A percentile compares a stretch with the other conserved stretches of the same genome.
phyloP scores from a whole-genome alignment of 345 rosid species.

The Sisymbrium altissimum region DNA sequence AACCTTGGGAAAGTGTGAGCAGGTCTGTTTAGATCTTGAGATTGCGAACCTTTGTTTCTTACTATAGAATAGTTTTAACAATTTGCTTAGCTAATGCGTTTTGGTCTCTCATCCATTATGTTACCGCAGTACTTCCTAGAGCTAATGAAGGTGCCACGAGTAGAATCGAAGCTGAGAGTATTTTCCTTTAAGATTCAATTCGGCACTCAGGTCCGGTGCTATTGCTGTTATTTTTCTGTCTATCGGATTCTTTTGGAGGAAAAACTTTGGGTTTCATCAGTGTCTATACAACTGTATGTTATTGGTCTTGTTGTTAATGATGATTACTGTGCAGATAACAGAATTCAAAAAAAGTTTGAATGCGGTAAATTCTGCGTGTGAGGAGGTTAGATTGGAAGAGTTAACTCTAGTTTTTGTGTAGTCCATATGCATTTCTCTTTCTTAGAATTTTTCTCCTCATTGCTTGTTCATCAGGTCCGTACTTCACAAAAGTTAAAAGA shows the following conservation, averaged over 20 bases:
- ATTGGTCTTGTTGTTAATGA: conserved; percentile 5
- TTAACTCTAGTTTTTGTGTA: conserved; percentile 8
- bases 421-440: conserved; percentile 4
- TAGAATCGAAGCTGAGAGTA: conserved; percentile 91
- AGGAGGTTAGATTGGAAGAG: conserved; percentile 57
- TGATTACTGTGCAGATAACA: conserved; percentile 46
- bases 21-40: conserved; percentile 49
- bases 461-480: conserved; percentile 61
- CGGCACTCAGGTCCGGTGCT: conserved; percentile 81
- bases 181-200: conserved; percentile 97
- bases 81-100: neutral
- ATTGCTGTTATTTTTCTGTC: conserved; percentile 17
- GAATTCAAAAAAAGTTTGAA: conserved; percentile 87
- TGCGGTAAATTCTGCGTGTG: conserved; percentile 84
- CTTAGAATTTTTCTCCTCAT: conserved; percentile 5
- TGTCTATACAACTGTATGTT: neutral
- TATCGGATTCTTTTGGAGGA: conserved; percentile 16
- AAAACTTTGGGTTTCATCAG: neutral
- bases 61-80: neutral
- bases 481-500: conserved; percentile 78
- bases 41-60: conserved; percentile 7
- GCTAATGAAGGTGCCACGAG: conserved; percentile 98
- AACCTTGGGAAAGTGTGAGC: conserved; percentile 92
- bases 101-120: conserved; percentile 26
- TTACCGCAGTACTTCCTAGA: conserved; percentile 74